Evolutionary conservation across 140 eudicot species (phyloP).

Genomic region (Cichorium intybus): DNA sequence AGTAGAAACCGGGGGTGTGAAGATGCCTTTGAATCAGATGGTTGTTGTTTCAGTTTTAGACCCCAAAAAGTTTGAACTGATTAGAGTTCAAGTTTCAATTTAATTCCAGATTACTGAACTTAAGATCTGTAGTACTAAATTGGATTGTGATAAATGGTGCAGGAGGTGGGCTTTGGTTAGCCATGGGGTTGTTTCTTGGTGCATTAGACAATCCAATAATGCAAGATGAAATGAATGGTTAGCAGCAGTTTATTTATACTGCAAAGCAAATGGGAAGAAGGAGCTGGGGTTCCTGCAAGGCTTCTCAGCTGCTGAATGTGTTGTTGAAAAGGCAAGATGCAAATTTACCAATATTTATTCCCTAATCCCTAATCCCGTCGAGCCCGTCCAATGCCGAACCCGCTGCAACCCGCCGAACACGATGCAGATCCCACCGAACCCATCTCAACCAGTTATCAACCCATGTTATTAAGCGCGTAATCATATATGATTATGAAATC

Average conservation of each 20-base stretch:
- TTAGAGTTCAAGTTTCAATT: background rate
- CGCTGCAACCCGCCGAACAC: no score
- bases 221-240: slow-evolving; percentile 69
- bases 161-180: slow-evolving; percentile 97
- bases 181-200: slow-evolving; percentile 88
- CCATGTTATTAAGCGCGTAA: no score
- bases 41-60: background rate
- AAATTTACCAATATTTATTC: background rate
- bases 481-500: no score
- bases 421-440: no score
- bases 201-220: slow-evolving; percentile 79
- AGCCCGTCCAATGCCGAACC: no score
- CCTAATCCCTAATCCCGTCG: no score
- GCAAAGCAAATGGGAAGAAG: slow-evolving; percentile 93
- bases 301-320: slow-evolving; percentile 89
- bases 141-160: slow-evolving; percentile 55
- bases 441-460: no score
- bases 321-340: slow-evolving; percentile 72
- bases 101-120: background rate
- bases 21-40: no score
- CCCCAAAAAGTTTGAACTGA: background rate
- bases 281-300: slow-evolving; percentile 88
- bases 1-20: no score
- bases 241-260: slow-evolving; percentile 61
- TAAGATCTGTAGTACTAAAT: background rate